These are phyloP conservation scores for Claviceps monticola DNA, from an alignment of 2,329 filamentous ascomycete species.

Conservation along the genomic window DNA sequence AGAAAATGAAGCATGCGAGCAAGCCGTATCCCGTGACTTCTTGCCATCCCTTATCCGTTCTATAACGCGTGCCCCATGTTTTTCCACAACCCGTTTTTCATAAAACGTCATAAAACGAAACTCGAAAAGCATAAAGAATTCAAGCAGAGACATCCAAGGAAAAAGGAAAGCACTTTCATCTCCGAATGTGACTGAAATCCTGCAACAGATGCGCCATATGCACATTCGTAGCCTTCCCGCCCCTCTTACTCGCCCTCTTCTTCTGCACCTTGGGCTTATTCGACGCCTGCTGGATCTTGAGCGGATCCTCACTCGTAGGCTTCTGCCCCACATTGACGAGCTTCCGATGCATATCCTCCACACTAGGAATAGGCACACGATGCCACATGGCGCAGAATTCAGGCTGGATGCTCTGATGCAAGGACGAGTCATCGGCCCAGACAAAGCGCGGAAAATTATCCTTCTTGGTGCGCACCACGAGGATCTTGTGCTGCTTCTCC, in stretches of 20 bases:
- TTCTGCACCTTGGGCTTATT: conserved; percentile 60
- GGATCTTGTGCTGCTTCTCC: conserved; percentile 63
- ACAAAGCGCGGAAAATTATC: conserved; percentile 76
- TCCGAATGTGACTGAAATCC: conserved; percentile 45
- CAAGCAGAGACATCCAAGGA: neutral
- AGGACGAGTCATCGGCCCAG: conserved; percentile 74
- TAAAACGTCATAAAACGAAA: neutral
- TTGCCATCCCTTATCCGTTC: no score
- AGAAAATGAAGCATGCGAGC: no score
- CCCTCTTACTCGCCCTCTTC: conserved; percentile 50
- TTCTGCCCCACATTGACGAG: conserved; percentile 67
- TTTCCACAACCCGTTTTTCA: no score
- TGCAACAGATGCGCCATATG: conserved; percentile 76
- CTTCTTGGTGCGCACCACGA: conserved; percentile 85
- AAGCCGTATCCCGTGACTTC: no score
- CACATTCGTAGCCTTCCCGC: conserved; percentile 72
- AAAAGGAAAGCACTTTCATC: conserved; percentile 16
- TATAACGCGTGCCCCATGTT: no score
- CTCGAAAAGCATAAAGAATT: neutral
- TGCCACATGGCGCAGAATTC: conserved; percentile 81
- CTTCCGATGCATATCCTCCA: conserved; percentile 64
- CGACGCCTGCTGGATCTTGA: conserved; percentile 27
- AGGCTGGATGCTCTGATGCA: conserved; percentile 61
- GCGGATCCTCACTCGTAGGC: conserved; percentile 68
- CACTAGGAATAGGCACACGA: conserved; percentile 60